Base-by-base conservation (phyloP, 1,284 basidiomycete species). In the Leccinum fallax region DNA sequence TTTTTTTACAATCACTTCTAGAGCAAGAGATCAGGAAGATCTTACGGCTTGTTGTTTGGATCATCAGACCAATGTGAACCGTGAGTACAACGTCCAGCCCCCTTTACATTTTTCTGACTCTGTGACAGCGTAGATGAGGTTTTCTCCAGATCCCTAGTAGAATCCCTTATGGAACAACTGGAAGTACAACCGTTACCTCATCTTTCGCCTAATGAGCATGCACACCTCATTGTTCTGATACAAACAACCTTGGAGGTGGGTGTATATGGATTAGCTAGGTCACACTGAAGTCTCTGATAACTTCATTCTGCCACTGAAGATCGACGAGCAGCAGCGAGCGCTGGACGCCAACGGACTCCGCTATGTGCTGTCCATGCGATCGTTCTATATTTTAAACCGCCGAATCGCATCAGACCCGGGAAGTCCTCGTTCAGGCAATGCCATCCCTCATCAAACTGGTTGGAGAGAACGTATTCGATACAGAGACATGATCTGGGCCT, bases 401-500 rank as follows among this genome's bases (percentile, higher is more conserved):
- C 83, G 87, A 5, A 82, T 83, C 9, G 82, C 78, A 21, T 74
- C 74, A 30, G 76, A 70, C 49, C 80, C 85, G 0, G 79, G 74
- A 57, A 82, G 80, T 54, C 82, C 83, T 13, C 71, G 75, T 48
- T 80, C 82, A 6, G 76, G 75, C 0, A 62, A 69, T 24, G 66
- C 71, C 0, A 70, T 78, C 10, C 77, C 78, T 11, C 78, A 78
- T 49, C 77, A 78, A 63, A 79, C 82, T 36, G 82, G 81, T 38
- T 81, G 84, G 61, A 80, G 92, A 68, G 85, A 88, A 64, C 87
- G 93, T 15, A 80, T 97, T 56, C 87, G 93, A 21, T 96, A 93
- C 74, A 87, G 95, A 43, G 96, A 98, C 73, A 93, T 96, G 78
- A 83, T 97, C 9, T 98, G 95, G 95, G 96, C 95, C 0, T 95